These are phyloP conservation scores for Neonectria hederae DNA, from an alignment of 2,329 filamentous ascomycete genomes.

Conservation along the genomic window DNA sequence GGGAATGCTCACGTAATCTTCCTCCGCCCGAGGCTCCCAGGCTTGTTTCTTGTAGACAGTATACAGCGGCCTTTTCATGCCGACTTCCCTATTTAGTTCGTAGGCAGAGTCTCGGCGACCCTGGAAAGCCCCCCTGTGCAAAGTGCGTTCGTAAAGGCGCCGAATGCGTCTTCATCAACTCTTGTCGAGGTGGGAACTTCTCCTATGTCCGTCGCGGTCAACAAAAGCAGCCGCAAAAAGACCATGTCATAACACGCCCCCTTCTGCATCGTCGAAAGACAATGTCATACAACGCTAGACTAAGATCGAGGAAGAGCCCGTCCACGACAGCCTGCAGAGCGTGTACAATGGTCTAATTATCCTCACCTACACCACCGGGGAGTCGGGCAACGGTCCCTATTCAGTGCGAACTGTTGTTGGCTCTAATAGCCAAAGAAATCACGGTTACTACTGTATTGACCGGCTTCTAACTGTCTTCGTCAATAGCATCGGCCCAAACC, in stretches of 20 bases:
- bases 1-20: too few relatives aligned
- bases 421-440: not conserved
- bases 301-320: conserved; percentile 6
- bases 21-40: too few relatives aligned
- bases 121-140: conserved; percentile 21
- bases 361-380: conserved; percentile 16
- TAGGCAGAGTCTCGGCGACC: conserved; percentile 14
- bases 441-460: not conserved
- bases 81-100: not conserved
- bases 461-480: not conserved
- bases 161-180: conserved; percentile 18
- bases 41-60: not conserved
- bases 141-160: conserved; percentile 25
- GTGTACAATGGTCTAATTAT: conserved; percentile 13
- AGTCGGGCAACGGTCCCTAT: not conserved
- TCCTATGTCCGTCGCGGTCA: conserved; percentile 19
- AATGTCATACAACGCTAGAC: conserved; percentile 15
- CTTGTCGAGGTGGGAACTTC: conserved; percentile 21
- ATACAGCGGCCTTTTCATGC: too few relatives aligned
- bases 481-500: not conserved
- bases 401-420: not conserved
- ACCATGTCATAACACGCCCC: conserved; percentile 2
- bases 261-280: conserved; percentile 15
- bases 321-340: conserved; percentile 13
- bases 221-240: conserved; percentile 6